Evolutionary conservation across 2,329 filamentous ascomycete genomes (phyloP), one percentile per base, ranked within the genome.

Genomic region (Helicocarpus griseus): DNA sequence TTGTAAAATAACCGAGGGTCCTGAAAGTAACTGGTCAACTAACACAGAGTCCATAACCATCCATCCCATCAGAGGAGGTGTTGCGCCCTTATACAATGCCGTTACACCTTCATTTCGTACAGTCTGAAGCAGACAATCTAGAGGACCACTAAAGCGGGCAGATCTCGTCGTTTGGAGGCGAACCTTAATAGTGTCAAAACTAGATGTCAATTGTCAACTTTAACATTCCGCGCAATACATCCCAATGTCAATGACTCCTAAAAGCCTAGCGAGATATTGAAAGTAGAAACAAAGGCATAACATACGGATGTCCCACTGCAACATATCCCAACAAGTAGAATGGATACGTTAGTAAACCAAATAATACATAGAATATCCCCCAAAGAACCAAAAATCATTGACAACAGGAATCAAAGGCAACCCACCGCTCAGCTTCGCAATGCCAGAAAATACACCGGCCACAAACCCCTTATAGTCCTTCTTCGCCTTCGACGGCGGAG

Each of bases 121-220:
- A 8, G 93, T 98, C 67, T 91, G 85, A 51, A 86, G 69, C 8
- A 95, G 73, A 65, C 93, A 97, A 68, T 95, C 84, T 29, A 95
- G 67, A 0, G 93, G 90, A 0, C 93, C 93, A 57, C 77, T 77
- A 76, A 98, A 98, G 60, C 87, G 89, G 1, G 81, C 68, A 45
- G 79, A 69, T 59, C 85, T 77, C 28, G 88, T 89, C 2, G 91
- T 97, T 68, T 98, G 93, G 17, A 98, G 77, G 29, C 93, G 88
- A 50, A 97, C 91, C 72, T 98, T 98, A 68, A 98, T 82, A 0
- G 93, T 97, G 70, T 98, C 93, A 73, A 98, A 97, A 22, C 87
- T 78, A 48, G 49, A 36, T 13, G 41, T 48, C 17, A 38, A 21
- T 7, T 19, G 48, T 55, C 43, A 51, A 43, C 44, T 28, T 17